Conservation (phyloP, 768 basidiomycete genomes). For the Galerina sulciceps region DNA sequence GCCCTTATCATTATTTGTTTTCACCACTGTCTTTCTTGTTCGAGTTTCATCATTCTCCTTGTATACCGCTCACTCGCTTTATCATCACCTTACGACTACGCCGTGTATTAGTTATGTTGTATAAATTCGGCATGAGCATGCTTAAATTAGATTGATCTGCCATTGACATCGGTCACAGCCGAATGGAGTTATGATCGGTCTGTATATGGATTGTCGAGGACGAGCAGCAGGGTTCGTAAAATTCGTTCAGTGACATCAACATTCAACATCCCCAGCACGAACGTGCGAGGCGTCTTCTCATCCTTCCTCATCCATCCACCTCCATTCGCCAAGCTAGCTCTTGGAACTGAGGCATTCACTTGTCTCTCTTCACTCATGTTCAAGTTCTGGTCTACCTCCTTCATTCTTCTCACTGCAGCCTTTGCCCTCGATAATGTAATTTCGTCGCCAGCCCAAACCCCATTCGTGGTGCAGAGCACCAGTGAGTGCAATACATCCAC, state of each 20-base stretch:
- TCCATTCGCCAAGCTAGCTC: constrained; percentile 19
- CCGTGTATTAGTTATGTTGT: constrained; percentile 24
- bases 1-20: constrained; percentile 19
- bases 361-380: constrained; percentile 26
- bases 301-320: constrained; percentile 15
- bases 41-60: constrained; percentile 1
- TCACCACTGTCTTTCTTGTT: constrained; percentile 1
- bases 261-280: constrained; percentile 24
- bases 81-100: constrained; percentile 6
- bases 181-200: constrained; percentile 14
- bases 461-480: constrained; percentile 33
- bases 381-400: constrained; percentile 22
- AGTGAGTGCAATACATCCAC: constrained; percentile 26
- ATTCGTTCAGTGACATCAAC: constrained; percentile 8
- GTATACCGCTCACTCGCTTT: constrained; percentile 15
- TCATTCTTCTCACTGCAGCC: constrained; percentile 28
- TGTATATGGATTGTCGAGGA: constrained; percentile 1
- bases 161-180: neutral
- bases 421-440: constrained; percentile 25
- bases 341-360: constrained; percentile 23
- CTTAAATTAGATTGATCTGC: too few species aligned
- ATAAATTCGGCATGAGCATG: constrained; percentile 1
- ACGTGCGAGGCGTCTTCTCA: constrained; percentile 34
- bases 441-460: constrained; percentile 44
- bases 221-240: constrained; percentile 1